Base-by-base conservation (phyloP, 2,329 filamentous ascomycete genomes). In the Fusarium globosum region DNA sequence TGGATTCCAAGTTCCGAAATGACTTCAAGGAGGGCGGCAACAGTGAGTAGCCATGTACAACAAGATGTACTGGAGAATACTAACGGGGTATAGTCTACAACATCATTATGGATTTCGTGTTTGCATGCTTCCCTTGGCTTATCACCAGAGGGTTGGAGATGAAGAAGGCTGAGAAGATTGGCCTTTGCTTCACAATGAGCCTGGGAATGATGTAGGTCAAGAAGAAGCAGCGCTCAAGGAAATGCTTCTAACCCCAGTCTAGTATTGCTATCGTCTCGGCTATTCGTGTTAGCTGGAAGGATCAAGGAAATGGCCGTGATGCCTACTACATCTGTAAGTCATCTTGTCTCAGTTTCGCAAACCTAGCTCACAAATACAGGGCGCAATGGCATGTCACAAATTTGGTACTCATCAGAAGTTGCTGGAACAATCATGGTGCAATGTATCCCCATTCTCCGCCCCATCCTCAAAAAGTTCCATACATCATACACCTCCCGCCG, bases 351-450 rank as follows among this genome's bases (percentile, higher is more conserved):
- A n/a, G 8, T 13, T 3, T 12, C 4, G 2, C 20, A 35, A 21
- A 16, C 20, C 8, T 43, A 15, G 35, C 57, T 53, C 18, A 61
- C 43, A 28, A 1, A 2, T 14, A 1, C 23, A 78, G 77, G 77
- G 77, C 77, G 77, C 20, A 78, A 78, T 18, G 77, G 74, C 16
- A 57, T 78, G 63, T 78, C 77, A 2, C 77, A 78, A 53, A 26
- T 78, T 38, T 78, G 77, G 77, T 84, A 87, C 77, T 87, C 85
- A 0, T 86, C 86, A 21, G 87, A 88, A 77, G 81, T 88, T 60
- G 82, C 85, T 14, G 86, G 86, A 60, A 88, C 87, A 33, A 87
- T 88, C 71, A 87, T 88, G 48, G 87, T 88, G 8, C 86, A 88
- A 72, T 88, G 85, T 67, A 85, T 88, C 6, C 87, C 87, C 5